Evolutionary conservation across 257 asterid genomes (phyloP).

Genomic region (Ballota nigra): DNA sequence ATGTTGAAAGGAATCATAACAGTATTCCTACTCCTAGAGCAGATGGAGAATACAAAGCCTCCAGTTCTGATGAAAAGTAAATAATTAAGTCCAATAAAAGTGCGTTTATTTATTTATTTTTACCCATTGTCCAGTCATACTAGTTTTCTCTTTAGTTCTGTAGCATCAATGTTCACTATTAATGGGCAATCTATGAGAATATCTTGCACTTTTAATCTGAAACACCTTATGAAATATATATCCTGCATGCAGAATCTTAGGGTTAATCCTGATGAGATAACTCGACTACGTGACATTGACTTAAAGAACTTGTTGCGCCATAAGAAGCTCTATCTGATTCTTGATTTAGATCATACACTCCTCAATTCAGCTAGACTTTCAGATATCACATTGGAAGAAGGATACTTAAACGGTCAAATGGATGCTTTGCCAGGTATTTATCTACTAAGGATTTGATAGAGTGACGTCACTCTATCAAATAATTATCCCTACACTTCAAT

Average conservation of each 20-base stretch:
- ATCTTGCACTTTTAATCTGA: constrained; percentile 12
- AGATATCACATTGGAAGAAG: constrained; percentile 60
- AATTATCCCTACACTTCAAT: too few species aligned
- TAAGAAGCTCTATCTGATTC: constrained; percentile 70
- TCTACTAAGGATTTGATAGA: not conserved
- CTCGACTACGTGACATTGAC: constrained; percentile 72
- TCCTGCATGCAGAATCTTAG: constrained; percentile 62
- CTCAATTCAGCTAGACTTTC: constrained; percentile 64
- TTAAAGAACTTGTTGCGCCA: constrained; percentile 48
- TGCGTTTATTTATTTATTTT: not conserved
- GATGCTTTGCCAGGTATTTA: constrained; percentile 64
- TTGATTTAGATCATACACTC: constrained; percentile 89
- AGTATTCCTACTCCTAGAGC: not conserved
- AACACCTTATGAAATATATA: not conserved
- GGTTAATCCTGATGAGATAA: constrained; percentile 63
- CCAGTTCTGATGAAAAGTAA: constrained; percentile 1
- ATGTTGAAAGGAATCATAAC: not conserved
- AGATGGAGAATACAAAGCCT: not conserved
- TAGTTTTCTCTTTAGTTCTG: not conserved
- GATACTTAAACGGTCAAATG: constrained; percentile 42
- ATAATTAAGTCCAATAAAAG: not conserved
- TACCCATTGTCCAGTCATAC: not conserved
- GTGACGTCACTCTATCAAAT: too few species aligned
- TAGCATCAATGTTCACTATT: not conserved
- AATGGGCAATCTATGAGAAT: not conserved